A percentile compares a stretch with the other conserved stretches of the same genome.
These are phyloP conservation scores for Wallemia ichthyophaga DNA, from an alignment of 1,284 basidiomycete genomes.

Conservation along the genomic window DNA sequence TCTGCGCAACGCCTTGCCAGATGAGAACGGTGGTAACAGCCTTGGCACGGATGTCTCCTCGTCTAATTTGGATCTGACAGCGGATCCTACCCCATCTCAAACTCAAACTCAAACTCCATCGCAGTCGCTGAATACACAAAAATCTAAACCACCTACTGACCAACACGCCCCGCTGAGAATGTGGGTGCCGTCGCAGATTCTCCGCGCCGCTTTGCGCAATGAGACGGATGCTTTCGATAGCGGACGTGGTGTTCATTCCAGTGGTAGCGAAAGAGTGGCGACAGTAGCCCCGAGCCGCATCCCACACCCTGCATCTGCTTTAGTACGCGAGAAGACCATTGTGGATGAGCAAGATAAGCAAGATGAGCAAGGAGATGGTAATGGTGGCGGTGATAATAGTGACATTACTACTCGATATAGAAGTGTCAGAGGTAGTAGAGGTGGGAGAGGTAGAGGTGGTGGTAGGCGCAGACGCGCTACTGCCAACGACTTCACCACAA, in stretches of 20 bases:
- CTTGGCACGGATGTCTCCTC: neutral
- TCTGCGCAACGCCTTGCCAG: neutral
- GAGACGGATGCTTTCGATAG: neutral
- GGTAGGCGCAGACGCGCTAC: too few relatives aligned
- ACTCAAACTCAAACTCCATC: too few relatives aligned
- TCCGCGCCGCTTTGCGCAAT: neutral
- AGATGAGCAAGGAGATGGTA: too few relatives aligned
- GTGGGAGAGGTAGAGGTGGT: neutral
- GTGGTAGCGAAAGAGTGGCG: neutral
- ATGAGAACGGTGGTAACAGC: neutral
- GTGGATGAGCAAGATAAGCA: too few relatives aligned
- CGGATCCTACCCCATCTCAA: neutral
- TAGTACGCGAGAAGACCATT: neutral
- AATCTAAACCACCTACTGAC: neutral
- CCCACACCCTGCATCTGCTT: neutral
- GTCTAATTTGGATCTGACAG: neutral
- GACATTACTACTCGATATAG: too few relatives aligned
- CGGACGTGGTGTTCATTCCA: neutral
- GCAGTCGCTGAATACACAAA: neutral
- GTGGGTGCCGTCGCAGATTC: neutral
- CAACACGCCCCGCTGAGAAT: neutral
- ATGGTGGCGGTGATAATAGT: too few relatives aligned
- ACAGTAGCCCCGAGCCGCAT: neutral
- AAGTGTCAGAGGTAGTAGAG: neutral
- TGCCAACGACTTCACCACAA: too few relatives aligned